phyloP scores from a whole-genome alignment of 2,329 filamentous ascomycete species.

The Talaromyces amestolkiae region DNA sequence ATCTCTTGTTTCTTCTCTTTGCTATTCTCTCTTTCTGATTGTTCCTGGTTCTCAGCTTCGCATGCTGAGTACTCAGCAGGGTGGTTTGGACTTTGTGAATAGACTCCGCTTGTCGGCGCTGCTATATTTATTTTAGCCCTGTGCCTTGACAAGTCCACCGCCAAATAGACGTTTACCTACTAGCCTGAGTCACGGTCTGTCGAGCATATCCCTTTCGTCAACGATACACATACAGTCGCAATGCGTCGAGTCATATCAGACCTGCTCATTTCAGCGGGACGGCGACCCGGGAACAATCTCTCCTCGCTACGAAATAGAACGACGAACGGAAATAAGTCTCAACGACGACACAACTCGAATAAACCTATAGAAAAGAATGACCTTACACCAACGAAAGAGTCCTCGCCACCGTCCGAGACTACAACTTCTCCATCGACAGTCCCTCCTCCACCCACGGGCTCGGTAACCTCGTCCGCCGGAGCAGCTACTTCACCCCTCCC shows the following conservation, averaged over 20 bases:
- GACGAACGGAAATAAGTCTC: not conserved
- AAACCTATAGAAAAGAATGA: not conserved
- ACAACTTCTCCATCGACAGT: not conserved
- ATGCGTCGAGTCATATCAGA: constrained; percentile 13
- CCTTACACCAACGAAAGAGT: constrained; percentile 18
- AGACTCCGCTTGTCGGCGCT: not conserved
- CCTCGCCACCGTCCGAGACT: constrained; percentile 19
- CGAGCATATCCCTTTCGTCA: not conserved
- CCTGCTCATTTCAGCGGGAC: not conserved
- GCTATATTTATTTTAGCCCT: not conserved
- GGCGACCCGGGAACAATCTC: constrained; percentile 19
- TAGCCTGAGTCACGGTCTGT: not conserved
- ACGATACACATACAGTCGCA: not conserved
- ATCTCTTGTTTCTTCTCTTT: not conserved
- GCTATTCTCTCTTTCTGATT: not conserved
- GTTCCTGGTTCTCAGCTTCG: not conserved
- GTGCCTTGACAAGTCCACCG: not conserved
- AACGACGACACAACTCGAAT: constrained; percentile 14
- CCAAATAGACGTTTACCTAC: not conserved
- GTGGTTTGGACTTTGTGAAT: not conserved
- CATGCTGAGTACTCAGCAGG: not conserved
- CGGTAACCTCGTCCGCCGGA: constrained; percentile 22
- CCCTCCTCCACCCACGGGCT: constrained; percentile 17
- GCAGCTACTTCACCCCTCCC: constrained; percentile 25
- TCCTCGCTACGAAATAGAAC: constrained; percentile 2